Base-by-base conservation (phyloP, 2,329 filamentous ascomycete genomes). In the Coniochaeta hoffmannii region DNA sequence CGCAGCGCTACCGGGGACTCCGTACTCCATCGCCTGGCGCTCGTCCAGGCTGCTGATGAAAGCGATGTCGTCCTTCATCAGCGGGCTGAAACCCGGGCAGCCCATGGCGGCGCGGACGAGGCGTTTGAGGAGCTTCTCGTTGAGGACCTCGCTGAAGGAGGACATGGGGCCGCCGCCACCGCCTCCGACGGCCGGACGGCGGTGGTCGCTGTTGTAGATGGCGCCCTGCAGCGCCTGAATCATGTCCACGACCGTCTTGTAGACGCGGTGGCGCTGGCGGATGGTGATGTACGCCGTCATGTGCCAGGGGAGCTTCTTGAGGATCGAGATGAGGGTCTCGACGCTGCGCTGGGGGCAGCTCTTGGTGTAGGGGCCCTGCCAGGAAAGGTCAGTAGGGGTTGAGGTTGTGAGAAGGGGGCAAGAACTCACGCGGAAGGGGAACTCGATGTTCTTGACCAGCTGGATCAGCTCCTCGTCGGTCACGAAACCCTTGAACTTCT, bases 301-400 rank as follows among this genome's bases (percentile, higher is more conserved):
- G 57, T 80, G 75, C 85, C 85, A 88, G 0, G 85, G 85, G 44
- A 85, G 76, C 71, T 87, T 83, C 57, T 76, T 77, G 35, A 84
- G 64, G 1, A 80, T 86, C 65, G 81, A 85, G 61, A 87, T 84
- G 62, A 87, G 72, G 64, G 77, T 83, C 69, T 88, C 85, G 55
- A 80, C 87, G 1, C 83, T 79, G 14, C 85, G 78, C 68, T 87
- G 83, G 0, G 83, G 82, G 60, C 82, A 85, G 26, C 83, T 76
- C 56, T 74, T 76, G 9, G 80, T 77, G 63, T 81, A 87, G 0
- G 80, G 79, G 12, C 81, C 82, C 81, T 86, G 38, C 22, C 10
- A 3, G 14, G 22, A 3, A 35, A 38, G 38, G 46, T 57, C 32
- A 61, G 41, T 32, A 28, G 26, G 9, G 28, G 10, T 6, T n/a